Conservation (phyloP, 768 basidiomycete genomes). For the Psilocybe subaeruginosa region DNA sequence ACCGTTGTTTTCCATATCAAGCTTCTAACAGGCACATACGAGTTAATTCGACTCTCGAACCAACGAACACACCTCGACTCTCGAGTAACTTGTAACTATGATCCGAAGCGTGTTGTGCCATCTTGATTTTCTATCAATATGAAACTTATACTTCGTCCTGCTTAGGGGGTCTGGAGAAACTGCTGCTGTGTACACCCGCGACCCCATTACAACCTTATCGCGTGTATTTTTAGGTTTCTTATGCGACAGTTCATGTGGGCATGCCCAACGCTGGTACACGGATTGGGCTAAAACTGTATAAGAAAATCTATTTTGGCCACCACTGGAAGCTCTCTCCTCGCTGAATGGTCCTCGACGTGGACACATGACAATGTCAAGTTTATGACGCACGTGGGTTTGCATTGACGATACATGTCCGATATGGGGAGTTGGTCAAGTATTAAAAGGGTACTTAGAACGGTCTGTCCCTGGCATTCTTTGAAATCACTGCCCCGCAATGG, state of each 20-base stretch:
- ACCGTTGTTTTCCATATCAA: too few species aligned
- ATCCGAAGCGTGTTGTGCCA: too few species aligned
- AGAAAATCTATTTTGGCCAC: background rate
- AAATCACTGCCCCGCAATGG: background rate
- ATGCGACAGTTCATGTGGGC: background rate
- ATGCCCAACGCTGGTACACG: background rate
- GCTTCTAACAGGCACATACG: too few species aligned
- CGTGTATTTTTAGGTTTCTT: too few species aligned
- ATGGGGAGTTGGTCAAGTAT: background rate
- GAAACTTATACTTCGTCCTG: background rate
- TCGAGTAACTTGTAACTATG: too few species aligned
- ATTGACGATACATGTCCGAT: background rate
- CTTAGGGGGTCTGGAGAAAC: background rate
- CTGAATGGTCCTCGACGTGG: background rate
- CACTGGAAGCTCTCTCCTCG: background rate
- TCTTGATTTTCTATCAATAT: too few species aligned
- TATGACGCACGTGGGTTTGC: constrained; percentile 13
- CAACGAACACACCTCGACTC: too few species aligned
- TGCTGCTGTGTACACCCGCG: background rate
- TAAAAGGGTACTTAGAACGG: background rate
- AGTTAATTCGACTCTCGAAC: too few species aligned
- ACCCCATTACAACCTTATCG: too few species aligned
- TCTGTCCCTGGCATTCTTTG: background rate
- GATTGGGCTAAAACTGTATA: background rate
- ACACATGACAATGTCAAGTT: background rate